Evolutionary conservation across 2,329 filamentous ascomycete species (phyloP).

Genomic region (Cercospora zeae-maydis): DNA sequence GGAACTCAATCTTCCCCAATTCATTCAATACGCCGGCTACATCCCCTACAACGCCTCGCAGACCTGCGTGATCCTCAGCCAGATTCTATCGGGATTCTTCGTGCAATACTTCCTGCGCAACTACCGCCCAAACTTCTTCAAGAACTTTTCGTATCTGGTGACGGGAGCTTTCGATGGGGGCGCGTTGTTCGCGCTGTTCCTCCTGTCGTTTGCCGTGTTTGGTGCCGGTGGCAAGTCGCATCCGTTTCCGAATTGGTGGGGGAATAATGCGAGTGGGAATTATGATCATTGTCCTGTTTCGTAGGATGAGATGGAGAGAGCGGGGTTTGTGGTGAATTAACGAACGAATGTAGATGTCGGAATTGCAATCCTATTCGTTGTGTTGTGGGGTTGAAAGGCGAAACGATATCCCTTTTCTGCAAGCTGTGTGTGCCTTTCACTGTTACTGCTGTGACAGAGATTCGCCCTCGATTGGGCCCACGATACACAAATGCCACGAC

Average conservation of each 20-base stretch:
- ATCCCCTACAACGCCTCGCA: conserved; percentile 56
- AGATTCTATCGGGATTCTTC: conserved; percentile 45
- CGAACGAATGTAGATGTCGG: not conserved
- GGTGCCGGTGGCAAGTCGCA: conserved; percentile 38
- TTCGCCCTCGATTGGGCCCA: not conserved
- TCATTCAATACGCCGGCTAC: conserved; percentile 54
- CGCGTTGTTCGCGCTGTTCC: conserved; percentile 48
- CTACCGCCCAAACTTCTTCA: conserved; percentile 52
- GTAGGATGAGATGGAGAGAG: not conserved
- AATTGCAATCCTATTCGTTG: not conserved
- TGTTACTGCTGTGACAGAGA: not conserved
- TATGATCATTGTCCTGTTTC: conserved; percentile 48
- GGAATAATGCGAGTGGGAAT: conserved; percentile 50
- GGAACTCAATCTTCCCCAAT: conserved; percentile 51
- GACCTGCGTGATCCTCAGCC: conserved; percentile 53
- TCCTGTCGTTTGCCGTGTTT: conserved; percentile 56
- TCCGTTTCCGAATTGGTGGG: conserved; percentile 55
- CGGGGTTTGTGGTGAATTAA: no score
- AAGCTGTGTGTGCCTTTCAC: not conserved
- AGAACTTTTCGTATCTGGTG: conserved; percentile 53
- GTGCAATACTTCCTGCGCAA: conserved; percentile 53
- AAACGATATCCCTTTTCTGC: not conserved
- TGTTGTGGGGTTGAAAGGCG: not conserved
- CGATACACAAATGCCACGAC: not conserved
- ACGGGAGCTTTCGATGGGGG: conserved; percentile 55